phyloP scores from a whole-genome alignment of 2,329 filamentous ascomycete genomes.

The Rutstroemia sydowiana region DNA sequence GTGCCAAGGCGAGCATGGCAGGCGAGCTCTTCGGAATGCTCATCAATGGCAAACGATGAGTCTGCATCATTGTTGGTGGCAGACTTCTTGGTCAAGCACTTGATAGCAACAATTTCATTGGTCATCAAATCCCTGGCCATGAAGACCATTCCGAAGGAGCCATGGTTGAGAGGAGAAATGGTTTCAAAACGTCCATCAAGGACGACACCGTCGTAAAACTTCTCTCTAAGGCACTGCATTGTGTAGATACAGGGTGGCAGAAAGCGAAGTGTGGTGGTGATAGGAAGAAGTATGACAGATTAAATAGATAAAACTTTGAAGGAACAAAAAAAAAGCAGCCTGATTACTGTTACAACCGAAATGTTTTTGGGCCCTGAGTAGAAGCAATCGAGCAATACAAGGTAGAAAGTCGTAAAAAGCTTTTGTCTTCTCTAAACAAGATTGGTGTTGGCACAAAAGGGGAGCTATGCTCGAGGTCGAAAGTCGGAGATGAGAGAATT shows the following conservation, averaged over 20 bases:
- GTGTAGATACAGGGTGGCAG: constrained; percentile 19
- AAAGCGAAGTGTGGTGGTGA: constrained; percentile 2
- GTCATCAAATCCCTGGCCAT: constrained; percentile 75
- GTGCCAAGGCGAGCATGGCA: constrained; percentile 72
- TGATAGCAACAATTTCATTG: constrained; percentile 81
- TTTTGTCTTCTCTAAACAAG: constrained; percentile 33
- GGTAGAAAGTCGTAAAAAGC: constrained; percentile 25
- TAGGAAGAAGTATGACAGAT: constrained; percentile 13
- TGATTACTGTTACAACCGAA: constrained; percentile 29
- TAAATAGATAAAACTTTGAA: constrained; percentile 17
- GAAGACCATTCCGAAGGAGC: constrained; percentile 98
- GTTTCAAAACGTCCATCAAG: constrained; percentile 87
- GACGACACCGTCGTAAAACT: constrained; percentile 71
- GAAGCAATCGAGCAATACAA: constrained; percentile 19
- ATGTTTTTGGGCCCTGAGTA: constrained; percentile 25
- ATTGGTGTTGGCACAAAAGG: constrained; percentile 25
- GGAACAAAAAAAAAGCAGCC: constrained; percentile 11
- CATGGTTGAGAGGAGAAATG: constrained; percentile 91
- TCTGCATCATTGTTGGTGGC: constrained; percentile 44
- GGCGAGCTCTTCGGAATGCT: constrained; percentile 71
- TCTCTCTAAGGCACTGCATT: constrained; percentile 84
- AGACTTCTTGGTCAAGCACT: constrained; percentile 82
- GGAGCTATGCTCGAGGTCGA: constrained; percentile 24
- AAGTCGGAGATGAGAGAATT: constrained; percentile 17
- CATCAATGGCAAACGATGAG: constrained; percentile 65